A percentile compares a stretch with the other conserved stretches of the same genome.
phyloP scores from a whole-genome alignment of 257 asterid species.

The Primulina eburnea region DNA sequence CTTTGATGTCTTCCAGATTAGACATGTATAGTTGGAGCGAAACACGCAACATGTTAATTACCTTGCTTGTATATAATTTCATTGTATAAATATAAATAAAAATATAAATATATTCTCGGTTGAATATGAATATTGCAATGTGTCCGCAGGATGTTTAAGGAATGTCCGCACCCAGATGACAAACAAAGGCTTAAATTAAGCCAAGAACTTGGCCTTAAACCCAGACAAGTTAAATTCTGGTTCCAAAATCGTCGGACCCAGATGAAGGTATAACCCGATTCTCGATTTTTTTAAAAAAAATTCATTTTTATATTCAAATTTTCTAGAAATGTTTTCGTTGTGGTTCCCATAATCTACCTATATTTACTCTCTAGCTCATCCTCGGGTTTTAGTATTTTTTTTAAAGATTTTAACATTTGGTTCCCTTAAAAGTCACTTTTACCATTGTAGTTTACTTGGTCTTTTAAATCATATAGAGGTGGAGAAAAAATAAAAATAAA shows the following conservation, averaged over 20 bases:
- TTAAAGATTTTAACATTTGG: no score
- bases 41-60: neutral
- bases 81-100: no score
- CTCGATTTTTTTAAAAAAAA: no score
- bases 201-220: slow-evolving; percentile 92
- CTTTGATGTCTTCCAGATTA: neutral
- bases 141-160: slow-evolving; percentile 71
- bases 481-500: no score
- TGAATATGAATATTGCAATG: neutral
- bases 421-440: no score
- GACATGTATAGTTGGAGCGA: neutral
- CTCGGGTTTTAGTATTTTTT: neutral
- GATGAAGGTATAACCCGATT: slow-evolving; percentile 59
- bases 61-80: neutral
- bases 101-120: no score
- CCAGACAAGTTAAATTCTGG: slow-evolving; percentile 96
- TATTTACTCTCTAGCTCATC: neutral
- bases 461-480: no score
- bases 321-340: no score
- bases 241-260: slow-evolving; percentile 95
- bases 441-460: neutral
- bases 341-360: no score
- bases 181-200: slow-evolving; percentile 79
- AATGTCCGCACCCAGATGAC: slow-evolving; percentile 96
- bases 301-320: no score